Percentiles rank a stretch among this genome's conserved stretches.
Evolutionary conservation across 352 stramenopile species (phyloP).

Genomic region (Phytophthora lateralis): DNA sequence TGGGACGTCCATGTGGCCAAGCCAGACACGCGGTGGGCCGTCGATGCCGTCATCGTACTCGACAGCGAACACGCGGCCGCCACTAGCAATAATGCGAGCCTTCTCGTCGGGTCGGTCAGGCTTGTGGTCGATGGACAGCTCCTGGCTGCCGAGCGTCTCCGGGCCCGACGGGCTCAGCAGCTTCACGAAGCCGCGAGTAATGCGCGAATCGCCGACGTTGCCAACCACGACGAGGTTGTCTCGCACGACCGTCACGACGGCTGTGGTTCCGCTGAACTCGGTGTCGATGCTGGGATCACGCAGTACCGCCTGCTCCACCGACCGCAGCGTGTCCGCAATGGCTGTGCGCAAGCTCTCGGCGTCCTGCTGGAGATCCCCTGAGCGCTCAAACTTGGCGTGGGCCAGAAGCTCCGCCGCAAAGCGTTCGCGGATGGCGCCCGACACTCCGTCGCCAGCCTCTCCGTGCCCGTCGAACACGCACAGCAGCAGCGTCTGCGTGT

Average conservation of each 20-base stretch:
- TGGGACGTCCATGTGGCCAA: slow-evolving; percentile 98
- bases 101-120: slow-evolving; percentile 96
- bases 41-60: slow-evolving; percentile 99
- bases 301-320: slow-evolving; percentile 85
- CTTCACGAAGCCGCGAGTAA: slow-evolving; percentile 87
- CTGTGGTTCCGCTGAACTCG: slow-evolving; percentile 91
- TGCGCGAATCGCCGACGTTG: slow-evolving; percentile 98
- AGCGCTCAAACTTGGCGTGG: slow-evolving; percentile 79
- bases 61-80: slow-evolving; percentile 97
- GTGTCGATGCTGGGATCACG: slow-evolving; percentile 93
- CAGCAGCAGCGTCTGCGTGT: slow-evolving; percentile 93
- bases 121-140: slow-evolving; percentile 98
- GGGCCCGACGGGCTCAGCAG: slow-evolving; percentile 23
- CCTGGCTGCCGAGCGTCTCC: slow-evolving; percentile 48
- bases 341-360: slow-evolving; percentile 56
- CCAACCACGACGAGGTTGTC: slow-evolving; percentile 91
- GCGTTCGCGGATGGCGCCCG: slow-evolving; percentile 87
- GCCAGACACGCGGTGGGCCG: slow-evolving; percentile 97
- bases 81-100: slow-evolving; percentile 92
- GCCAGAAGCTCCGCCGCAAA: slow-evolving; percentile 92
- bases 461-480: slow-evolving; percentile 97
- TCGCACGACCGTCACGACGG: slow-evolving; percentile 73
- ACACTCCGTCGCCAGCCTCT: slow-evolving; percentile 95
- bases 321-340: slow-evolving; percentile 56
- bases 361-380: slow-evolving; percentile 63